phyloP scores from a whole-genome alignment of 2,329 filamentous ascomycete species.

The Domatiomyces catenatus region DNA sequence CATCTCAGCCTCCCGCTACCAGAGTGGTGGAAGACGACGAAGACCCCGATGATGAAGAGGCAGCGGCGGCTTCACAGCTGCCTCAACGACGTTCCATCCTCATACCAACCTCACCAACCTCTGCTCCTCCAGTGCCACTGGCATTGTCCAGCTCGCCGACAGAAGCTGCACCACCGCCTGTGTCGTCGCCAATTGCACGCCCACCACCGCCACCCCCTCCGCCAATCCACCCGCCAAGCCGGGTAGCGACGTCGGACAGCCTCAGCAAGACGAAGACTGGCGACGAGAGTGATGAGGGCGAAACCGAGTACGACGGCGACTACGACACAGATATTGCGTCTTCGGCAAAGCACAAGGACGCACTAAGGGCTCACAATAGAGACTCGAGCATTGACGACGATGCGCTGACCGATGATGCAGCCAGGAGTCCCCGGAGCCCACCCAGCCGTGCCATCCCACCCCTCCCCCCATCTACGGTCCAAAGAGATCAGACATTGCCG shows the following conservation, averaged over 20 bases:
- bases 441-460: conserved; percentile 33
- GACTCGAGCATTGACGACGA: conserved; percentile 60
- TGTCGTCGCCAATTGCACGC: conserved; percentile 32
- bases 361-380: conserved; percentile 64
- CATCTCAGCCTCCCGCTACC: neutral
- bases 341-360: conserved; percentile 87
- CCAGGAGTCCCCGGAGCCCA: conserved; percentile 31
- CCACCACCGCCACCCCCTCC: conserved; percentile 51
- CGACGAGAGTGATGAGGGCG: conserved; percentile 57
- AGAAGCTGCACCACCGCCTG: neutral
- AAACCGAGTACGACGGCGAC: conserved; percentile 91
- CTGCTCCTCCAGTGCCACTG: neutral
- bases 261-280: conserved; percentile 25
- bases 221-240: conserved; percentile 36
- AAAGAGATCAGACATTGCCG: conserved; percentile 48
- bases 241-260: conserved; percentile 45
- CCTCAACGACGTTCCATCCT: neutral
- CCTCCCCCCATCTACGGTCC: conserved; percentile 40
- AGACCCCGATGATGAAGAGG: conserved; percentile 5
- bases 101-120: neutral
- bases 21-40: conserved; percentile 2
- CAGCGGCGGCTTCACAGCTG: neutral
- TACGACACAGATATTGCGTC: conserved; percentile 96
- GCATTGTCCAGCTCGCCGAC: neutral
- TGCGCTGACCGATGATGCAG: conserved; percentile 40